Conservation (phyloP, 257 asterid species). For the Solanum piurae region DNA sequence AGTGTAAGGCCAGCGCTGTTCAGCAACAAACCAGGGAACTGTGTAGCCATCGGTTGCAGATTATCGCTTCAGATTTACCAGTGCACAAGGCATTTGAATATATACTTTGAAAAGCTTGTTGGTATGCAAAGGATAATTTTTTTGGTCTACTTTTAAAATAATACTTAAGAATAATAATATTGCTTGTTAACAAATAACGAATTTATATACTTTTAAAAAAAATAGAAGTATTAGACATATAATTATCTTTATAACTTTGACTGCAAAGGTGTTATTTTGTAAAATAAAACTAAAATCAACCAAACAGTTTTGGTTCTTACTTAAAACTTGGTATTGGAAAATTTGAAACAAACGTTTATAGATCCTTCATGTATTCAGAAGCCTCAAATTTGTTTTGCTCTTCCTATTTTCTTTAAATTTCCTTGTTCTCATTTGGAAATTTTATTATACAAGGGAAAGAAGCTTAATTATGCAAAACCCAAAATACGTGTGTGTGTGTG, state of each 20-base stretch:
- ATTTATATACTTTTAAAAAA: too few relatives aligned
- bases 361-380: not conserved
- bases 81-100: not conserved
- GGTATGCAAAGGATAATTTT: not conserved
- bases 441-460: not conserved
- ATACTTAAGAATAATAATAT: not conserved
- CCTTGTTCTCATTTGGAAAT: not conserved
- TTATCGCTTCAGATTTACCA: not conserved
- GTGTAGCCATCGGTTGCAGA: slow-evolving; percentile 32
- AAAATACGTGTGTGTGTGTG: not conserved
- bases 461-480: not conserved
- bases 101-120: not conserved
- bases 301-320: not conserved
- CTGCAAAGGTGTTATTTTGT: not conserved
- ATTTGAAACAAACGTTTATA: not conserved
- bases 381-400: not conserved
- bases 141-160: not conserved
- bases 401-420: not conserved
- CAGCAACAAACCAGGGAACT: slow-evolving; percentile 40
- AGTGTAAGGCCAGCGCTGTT: slow-evolving; percentile 25
- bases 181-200: not conserved
- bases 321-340: not conserved
- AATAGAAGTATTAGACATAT: not conserved
- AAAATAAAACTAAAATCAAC: not conserved
- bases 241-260: not conserved